Evolutionary conservation across 2,329 filamentous ascomycete species (phyloP).

Genomic region (Aspergillus fijiensis): DNA sequence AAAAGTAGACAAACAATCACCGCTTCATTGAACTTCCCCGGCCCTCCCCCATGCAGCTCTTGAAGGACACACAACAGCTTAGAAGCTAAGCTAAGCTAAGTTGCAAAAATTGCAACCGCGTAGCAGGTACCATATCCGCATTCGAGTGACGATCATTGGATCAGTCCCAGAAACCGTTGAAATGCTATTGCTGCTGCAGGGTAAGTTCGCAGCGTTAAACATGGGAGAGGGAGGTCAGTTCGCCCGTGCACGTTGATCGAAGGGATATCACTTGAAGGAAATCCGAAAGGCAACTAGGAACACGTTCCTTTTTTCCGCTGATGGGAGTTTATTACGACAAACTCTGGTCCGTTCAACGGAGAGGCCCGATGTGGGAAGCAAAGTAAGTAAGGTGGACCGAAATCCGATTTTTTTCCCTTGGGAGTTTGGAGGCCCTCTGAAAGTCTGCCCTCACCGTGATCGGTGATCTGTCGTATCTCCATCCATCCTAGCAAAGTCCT

Average conservation of each 20-base stretch:
- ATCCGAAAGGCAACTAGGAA: too few species aligned
- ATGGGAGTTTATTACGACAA: neutral
- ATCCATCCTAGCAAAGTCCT: too few species aligned
- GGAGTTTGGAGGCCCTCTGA: too few species aligned
- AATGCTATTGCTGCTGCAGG: neutral
- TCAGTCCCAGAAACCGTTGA: neutral
- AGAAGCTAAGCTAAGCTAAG: neutral
- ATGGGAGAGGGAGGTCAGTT: neutral
- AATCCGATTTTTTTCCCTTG: neutral
- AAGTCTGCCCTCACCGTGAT: slow-evolving; percentile 2
- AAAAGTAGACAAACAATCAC: neutral
- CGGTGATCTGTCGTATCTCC: too few species aligned
- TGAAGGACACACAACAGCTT: neutral
- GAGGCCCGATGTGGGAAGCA: neutral
- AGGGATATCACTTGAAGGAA: neutral
- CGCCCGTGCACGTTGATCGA: neutral
- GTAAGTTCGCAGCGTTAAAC: neutral
- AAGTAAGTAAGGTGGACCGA: slow-evolving; percentile 2
- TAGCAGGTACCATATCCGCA: neutral
- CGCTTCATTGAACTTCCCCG: neutral
- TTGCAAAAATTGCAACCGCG: neutral
- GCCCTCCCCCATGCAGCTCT: neutral
- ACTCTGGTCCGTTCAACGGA: slow-evolving; percentile 1
- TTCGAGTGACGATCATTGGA: neutral
- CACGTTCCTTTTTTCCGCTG: neutral